phyloP scores from a whole-genome alignment of 495 filamentous ascomycete species.

The Penicillium malachiteum region DNA sequence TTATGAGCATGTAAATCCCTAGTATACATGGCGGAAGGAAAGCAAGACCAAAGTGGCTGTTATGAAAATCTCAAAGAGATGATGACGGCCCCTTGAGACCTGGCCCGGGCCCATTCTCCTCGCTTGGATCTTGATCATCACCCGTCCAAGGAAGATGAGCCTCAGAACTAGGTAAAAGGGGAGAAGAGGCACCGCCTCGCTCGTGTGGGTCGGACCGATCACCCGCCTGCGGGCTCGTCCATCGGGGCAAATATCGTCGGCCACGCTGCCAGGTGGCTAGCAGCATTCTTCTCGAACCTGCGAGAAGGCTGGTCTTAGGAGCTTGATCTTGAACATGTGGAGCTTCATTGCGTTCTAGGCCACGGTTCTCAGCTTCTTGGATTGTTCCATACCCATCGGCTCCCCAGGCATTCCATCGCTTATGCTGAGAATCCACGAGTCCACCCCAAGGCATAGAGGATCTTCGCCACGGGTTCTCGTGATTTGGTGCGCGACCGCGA shows the following conservation, averaged over 20 bases:
- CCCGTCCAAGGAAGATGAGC: constrained; percentile 2
- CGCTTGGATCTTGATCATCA: neutral
- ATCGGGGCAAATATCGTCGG: constrained; percentile 26
- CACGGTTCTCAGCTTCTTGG: constrained; percentile 17
- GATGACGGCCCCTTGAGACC: neutral
- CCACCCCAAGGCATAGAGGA: constrained; percentile 30
- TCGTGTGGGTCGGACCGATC: constrained; percentile 2
- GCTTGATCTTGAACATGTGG: neutral
- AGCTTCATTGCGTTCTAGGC: neutral
- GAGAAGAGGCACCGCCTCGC: constrained; percentile 14
- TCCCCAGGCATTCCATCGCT: constrained; percentile 12
- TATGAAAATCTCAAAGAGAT: constrained; percentile 3
- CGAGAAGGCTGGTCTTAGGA: constrained; percentile 21
- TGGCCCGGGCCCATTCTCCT: neutral
- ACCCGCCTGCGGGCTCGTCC: constrained; percentile 25
- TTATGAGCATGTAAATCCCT: neutral
- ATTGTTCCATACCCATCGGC: constrained; percentile 32
- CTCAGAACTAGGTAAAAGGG: constrained; percentile 17
- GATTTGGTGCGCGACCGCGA: constrained; percentile 9
- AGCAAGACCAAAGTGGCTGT: too few species aligned
- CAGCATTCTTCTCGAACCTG: constrained; percentile 34
- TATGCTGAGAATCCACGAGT: constrained; percentile 20
- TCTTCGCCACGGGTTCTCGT: constrained; percentile 19
- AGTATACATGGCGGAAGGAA: neutral
- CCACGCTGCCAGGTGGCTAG: constrained; percentile 28